Percentiles rank a stretch among this genome's conserved stretches.
These are phyloP conservation scores for Saposhnikovia divaricata DNA, from an alignment of 129 eudicot genomes.

Conservation along the genomic window DNA sequence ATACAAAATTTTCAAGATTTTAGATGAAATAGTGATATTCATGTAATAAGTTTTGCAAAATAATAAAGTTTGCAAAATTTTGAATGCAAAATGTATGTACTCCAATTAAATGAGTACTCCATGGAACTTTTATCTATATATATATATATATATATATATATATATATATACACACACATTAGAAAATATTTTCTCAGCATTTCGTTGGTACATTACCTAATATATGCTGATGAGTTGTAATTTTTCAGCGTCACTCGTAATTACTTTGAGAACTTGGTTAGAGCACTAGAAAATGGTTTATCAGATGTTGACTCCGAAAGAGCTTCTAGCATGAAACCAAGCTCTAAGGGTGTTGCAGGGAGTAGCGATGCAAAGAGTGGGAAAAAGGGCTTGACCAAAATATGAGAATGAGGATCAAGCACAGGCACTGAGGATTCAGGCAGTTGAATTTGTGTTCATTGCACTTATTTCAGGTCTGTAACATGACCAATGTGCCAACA, in stretches of 20 bases:
- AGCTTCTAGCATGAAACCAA: constrained; percentile 20
- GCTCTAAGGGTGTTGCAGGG: constrained; percentile 19
- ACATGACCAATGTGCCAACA: constrained; percentile 24
- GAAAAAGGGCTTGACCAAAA: constrained; percentile 7
- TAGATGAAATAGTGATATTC: too few relatives aligned
- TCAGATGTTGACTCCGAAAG: constrained; percentile 46
- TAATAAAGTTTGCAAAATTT: too few relatives aligned
- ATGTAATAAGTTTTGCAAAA: too few relatives aligned
- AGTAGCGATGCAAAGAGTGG: constrained; percentile 22
- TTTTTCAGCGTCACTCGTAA: constrained; percentile 49
- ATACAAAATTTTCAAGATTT: too few relatives aligned
- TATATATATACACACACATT: too few relatives aligned
- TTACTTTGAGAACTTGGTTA: constrained; percentile 69
- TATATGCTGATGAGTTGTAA: background rate
- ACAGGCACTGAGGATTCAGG: constrained; percentile 20
- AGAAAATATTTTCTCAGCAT: background rate
- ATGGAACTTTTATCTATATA: too few relatives aligned
- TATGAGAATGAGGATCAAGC: background rate
- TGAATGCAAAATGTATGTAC: too few relatives aligned
- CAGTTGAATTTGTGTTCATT: constrained; percentile 32
- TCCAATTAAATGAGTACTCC: too few relatives aligned
- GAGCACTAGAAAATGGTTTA: constrained; percentile 68
- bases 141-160: background rate
- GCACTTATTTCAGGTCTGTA: constrained; percentile 23
- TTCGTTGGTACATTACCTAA: background rate